Percentiles rank a stretch among this genome's conserved stretches.
phyloP scores from a whole-genome alignment of 495 filamentous ascomycete species.

The Evansstolkia leycettana region DNA sequence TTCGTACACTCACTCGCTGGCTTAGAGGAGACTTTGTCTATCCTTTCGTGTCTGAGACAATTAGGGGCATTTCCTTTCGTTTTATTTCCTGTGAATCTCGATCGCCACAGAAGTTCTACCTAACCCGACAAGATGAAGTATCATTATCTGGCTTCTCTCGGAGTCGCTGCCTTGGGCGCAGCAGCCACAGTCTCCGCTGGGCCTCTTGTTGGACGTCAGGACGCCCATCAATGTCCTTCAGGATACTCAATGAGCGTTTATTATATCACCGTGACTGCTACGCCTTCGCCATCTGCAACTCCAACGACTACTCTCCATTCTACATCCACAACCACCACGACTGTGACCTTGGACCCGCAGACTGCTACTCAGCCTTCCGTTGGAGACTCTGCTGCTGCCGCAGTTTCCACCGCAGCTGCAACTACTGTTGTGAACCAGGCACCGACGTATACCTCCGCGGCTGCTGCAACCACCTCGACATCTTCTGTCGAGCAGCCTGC shows the following conservation, averaged over 20 bases:
- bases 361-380: background rate
- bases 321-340: conserved; percentile 4
- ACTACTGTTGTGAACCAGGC: conserved; percentile 4
- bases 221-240: conserved; percentile 15
- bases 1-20: too few relatives aligned
- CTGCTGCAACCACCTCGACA: conserved; percentile 2
- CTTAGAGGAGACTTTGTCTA: too few relatives aligned
- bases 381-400: conserved; percentile 1
- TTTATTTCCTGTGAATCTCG: background rate
- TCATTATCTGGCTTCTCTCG: conserved; percentile 15
- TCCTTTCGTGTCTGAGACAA: too few relatives aligned
- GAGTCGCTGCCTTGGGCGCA: conserved; percentile 16
- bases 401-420: conserved; percentile 1
- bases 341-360: background rate
- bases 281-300: too few relatives aligned
- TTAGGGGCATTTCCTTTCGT: too few relatives aligned
- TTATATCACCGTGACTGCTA: conserved; percentile 13
- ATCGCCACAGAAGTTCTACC: too few relatives aligned
- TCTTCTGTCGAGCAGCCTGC: too few relatives aligned
- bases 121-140: conserved; percentile 29
- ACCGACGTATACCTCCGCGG: conserved; percentile 5
- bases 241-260: conserved; percentile 17
- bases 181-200: conserved; percentile 19
- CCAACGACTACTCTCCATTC: conserved; percentile 4
- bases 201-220: conserved; percentile 9